These are phyloP conservation scores for Vaucheria bursata DNA, from an alignment of 352 stramenopile genomes.

Conservation along the genomic window DNA sequence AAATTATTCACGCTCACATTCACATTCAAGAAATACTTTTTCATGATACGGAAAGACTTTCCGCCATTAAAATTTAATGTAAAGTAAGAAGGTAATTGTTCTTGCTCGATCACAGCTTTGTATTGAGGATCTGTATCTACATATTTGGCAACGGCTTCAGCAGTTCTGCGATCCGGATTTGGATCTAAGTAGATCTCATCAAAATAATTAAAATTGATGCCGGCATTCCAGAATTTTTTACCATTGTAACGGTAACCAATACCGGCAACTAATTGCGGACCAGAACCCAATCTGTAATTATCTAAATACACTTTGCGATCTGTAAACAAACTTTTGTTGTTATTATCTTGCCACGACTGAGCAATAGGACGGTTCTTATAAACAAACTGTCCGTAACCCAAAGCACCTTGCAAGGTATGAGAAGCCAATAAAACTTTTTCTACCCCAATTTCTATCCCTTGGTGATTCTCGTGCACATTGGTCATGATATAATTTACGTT, in stretches of 20 bases:
- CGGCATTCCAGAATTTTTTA: conserved; percentile 3
- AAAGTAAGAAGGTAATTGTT: background rate
- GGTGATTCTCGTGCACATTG: background rate
- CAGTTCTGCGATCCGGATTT: conserved; percentile 2
- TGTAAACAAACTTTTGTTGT: background rate
- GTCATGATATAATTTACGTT: conserved; percentile 1
- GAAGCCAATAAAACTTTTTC: background rate
- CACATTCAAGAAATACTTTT: background rate
- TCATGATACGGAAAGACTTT: background rate
- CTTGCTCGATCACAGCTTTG: background rate
- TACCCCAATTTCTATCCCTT: background rate
- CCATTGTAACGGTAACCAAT: background rate
- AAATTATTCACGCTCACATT: background rate
- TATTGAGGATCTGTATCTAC: background rate
- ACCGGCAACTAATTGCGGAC: background rate
- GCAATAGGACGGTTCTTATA: background rate
- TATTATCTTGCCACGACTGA: background rate
- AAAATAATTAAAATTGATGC: background rate
- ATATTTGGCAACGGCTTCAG: background rate
- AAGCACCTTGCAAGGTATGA: background rate
- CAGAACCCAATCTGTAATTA: background rate
- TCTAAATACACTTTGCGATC: background rate
- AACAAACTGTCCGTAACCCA: background rate
- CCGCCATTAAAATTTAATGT: background rate
- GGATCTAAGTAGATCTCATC: background rate